Evolutionary conservation across 768 basidiomycete genomes (phyloP).

Genomic region (Boletus subparvulus): DNA sequence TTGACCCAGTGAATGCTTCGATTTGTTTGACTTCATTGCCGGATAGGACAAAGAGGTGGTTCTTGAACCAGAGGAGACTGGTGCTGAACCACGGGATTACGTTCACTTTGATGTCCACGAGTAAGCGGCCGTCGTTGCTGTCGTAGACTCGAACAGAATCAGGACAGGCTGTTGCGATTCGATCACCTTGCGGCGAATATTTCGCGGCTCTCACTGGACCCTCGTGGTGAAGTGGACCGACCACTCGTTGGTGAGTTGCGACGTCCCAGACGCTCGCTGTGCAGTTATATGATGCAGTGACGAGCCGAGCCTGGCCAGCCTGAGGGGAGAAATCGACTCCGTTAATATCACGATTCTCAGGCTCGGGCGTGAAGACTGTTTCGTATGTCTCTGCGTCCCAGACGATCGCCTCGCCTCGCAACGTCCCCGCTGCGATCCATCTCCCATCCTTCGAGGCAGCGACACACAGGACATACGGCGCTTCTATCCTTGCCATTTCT

Average conservation of each 20-base stretch:
- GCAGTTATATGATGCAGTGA: not conserved
- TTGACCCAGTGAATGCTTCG: not conserved
- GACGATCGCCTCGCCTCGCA: too few relatives aligned
- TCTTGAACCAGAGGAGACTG: constrained; percentile 3
- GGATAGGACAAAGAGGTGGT: constrained; percentile 3
- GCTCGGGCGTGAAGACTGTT: not conserved
- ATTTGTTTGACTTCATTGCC: not conserved
- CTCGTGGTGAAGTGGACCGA: not conserved
- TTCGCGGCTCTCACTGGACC: not conserved
- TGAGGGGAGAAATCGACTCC: not conserved
- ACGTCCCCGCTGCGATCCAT: not conserved
- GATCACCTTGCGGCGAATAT: not conserved
- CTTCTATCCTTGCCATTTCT: not conserved
- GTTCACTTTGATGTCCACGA: not conserved
- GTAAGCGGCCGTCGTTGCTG: not conserved
- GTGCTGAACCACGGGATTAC: not conserved
- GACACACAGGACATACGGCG: not conserved
- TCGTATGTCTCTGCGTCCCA: not conserved
- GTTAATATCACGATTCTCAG: not conserved
- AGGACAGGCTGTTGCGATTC: not conserved
- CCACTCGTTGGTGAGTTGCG: not conserved
- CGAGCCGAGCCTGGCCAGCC: not conserved
- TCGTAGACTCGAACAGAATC: not conserved
- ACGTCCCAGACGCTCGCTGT: not conserved
- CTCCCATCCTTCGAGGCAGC: not conserved